Evolutionary conservation across 2,329 filamentous ascomycete genomes (phyloP), one percentile per base, ranked within the genome.

Genomic region (Sarocladium strictum): DNA sequence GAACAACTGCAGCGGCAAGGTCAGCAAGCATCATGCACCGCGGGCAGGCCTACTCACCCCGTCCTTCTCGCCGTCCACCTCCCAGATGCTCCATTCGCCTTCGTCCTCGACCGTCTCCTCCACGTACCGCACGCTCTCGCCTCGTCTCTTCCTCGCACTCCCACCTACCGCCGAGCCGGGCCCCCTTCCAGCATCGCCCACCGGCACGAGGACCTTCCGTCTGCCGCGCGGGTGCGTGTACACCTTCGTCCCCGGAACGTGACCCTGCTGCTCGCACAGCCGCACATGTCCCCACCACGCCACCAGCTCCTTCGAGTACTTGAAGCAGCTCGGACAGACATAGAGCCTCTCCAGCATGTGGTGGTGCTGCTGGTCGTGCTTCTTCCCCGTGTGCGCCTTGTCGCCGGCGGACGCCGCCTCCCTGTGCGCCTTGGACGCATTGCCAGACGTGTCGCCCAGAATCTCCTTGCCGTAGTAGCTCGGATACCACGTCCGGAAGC

Each of bases 261-360:
- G 61, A 14, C 69, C 69, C 37, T 65, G 76, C 56, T 70, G 69
- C 62, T 80, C 76, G 68, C 86, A 91, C 33, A 76, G 68, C 24
- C 73, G 73, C 17, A 82, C 76, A 62, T 87, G 84, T 19, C 75
- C 73, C 63, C 75, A 75, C 80, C 81, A 85, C 1, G 77, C 70
- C 19, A 79, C 73, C 12, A 84, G 67, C 63, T 85, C 82, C 59
- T 77, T 81, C 33, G 87, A 87, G 70, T 99, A 99, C 66, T 92
- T 93, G 77, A 97, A 97, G 74, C 94, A 99, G 76, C 84, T 87
- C 32, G 89, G 87, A 66, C 94, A 99, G 32, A 97, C 88, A 63
- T 92, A 95, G 7, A 97, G 74, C 55, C 85, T 74, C 59, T 86
- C 83, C 15, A 90, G 78, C 62, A 83, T 73, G 14, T 65, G 55